Conservation (phyloP, 805 yeast genomes). For the Tanozyma kutaoensis region DNA sequence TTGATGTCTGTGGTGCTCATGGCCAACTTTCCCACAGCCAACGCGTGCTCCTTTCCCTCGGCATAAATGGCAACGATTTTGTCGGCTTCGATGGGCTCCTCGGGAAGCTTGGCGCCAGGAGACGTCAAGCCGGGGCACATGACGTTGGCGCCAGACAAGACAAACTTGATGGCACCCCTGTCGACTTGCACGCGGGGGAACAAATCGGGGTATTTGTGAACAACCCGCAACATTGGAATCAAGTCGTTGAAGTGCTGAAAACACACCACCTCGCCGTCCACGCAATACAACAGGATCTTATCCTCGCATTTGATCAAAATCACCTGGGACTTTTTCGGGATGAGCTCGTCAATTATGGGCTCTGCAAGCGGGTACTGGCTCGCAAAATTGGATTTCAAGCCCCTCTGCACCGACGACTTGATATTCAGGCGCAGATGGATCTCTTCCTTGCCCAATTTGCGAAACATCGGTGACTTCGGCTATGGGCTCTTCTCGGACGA, state of each 20-base stretch:
- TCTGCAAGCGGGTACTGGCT: conserved; percentile 66
- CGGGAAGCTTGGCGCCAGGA: conserved; percentile 74
- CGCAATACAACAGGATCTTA: conserved; percentile 62
- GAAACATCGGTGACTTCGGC: too few species aligned
- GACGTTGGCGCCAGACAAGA: conserved; percentile 89
- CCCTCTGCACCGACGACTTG: conserved; percentile 89
- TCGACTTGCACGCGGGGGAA: conserved; percentile 87
- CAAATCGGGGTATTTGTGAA: conserved; percentile 70
- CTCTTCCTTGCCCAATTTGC: conserved; percentile 70
- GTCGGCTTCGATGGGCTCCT: conserved; percentile 50
- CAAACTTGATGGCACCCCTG: conserved; percentile 92
- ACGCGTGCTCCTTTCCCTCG: conserved; percentile 83
- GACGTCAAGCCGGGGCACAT: conserved; percentile 95
- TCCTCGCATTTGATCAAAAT: conserved; percentile 80
- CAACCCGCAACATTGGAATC: conserved; percentile 61
- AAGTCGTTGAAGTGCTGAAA: conserved; percentile 74
- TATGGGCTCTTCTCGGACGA: too few species aligned
- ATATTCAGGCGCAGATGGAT: conserved; percentile 83
- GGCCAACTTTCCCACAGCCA: conserved; percentile 77
- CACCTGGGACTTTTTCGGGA: conserved; percentile 83
- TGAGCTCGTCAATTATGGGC: conserved; percentile 61
- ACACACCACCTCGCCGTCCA: conserved; percentile 62
- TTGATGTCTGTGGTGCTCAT: conserved; percentile 89
- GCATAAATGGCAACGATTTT: conserved; percentile 76
- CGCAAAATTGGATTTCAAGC: conserved; percentile 63